These are phyloP conservation scores for Hapsidospora chrysogenum DNA, from an alignment of 495 filamentous ascomycete genomes.

Conservation along the genomic window DNA sequence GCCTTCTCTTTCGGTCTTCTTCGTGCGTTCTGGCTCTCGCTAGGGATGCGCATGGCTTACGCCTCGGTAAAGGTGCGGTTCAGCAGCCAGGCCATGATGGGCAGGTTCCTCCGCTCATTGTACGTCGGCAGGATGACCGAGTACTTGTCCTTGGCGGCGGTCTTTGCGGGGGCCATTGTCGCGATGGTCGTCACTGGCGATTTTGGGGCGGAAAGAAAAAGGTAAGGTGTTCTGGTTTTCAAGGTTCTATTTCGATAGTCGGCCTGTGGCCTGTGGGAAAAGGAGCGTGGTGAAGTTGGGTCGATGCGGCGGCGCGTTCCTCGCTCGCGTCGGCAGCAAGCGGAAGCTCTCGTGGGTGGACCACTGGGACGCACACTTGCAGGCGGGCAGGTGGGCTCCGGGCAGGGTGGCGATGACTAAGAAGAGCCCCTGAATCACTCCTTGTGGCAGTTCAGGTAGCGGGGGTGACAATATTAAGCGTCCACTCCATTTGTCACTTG, in stretches of 20 bases:
- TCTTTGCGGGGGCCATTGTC: slow-evolving; percentile 19
- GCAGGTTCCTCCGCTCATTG: slow-evolving; percentile 94
- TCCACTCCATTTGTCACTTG: too few relatives aligned
- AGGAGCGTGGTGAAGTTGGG: slow-evolving; percentile 5
- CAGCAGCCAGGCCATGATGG: slow-evolving; percentile 87
- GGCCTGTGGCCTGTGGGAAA: background rate
- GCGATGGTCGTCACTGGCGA: too few relatives aligned
- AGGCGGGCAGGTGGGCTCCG: background rate
- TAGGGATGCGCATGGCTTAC: slow-evolving; percentile 20
- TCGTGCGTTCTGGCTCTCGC: background rate
- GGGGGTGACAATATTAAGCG: too few relatives aligned
- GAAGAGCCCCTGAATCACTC: too few relatives aligned
- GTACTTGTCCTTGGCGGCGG: slow-evolving; percentile 53
- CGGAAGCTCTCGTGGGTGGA: background rate
- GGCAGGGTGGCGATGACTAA: slow-evolving; percentile 1
- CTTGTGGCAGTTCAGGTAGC: too few relatives aligned
- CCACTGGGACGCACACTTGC: background rate
- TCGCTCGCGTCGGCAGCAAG: background rate
- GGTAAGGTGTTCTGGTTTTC: too few relatives aligned
- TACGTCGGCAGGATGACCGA: slow-evolving; percentile 95
- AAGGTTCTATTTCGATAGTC: background rate
- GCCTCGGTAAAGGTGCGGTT: slow-evolving; percentile 78
- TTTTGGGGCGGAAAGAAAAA: background rate
- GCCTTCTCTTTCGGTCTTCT: background rate
- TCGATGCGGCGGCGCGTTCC: too few relatives aligned